Base-by-base conservation (phyloP, 352 stramenopile species). In the Phytophthora pseudosyringae region DNA sequence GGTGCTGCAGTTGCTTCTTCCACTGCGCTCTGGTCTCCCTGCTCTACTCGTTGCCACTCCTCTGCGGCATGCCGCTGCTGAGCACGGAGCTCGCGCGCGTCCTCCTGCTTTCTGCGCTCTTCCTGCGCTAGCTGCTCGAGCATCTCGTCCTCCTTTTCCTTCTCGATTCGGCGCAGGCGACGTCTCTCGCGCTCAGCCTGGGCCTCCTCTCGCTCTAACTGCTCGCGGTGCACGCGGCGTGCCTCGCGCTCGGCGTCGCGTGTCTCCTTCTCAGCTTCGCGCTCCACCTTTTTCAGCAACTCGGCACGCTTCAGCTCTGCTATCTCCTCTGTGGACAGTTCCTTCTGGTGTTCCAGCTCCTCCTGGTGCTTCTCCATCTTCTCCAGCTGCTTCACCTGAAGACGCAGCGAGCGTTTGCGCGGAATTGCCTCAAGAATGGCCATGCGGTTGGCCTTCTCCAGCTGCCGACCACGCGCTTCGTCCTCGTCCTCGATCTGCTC, bases 321-420 rank as follows among this genome's bases (percentile, higher is more conserved):
- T 13, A 91, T 71, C 64, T 91, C 78, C 41, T 93, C 81, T 39
- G 71, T 54, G 10, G 84, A 78, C 21, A 93, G 43, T 31, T 88
- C 73, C 52, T 81, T 79, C 55, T 84, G 79, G 32, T 70, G 66
- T 38, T 85, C 70, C 29, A 86, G 58, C 18, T 89, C 79, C 32
- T 90, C 73, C 35, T 86, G 71, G 35, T 90, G 78, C 55, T 89
- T 90, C 67, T 93, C 84, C 55, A 91, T 71, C 39, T 90, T 76
- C 52, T 90, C 85, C 29, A 95, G 69, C 69, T 95, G 83, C 71
- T 95, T 93, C 26, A 93, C 87, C 58, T 94, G 87, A 40, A 95
- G 86, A 13, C 87, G 83, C 59, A 93, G 69, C 49, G 85, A 94
- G 0, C 86, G 82, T 64, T 95, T 95, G 25, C 87, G 81, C 4